Evolutionary conservation across 352 stramenopile species (phyloP), one percentile per base, ranked within the genome.

Genomic region (Albugo candida): DNA sequence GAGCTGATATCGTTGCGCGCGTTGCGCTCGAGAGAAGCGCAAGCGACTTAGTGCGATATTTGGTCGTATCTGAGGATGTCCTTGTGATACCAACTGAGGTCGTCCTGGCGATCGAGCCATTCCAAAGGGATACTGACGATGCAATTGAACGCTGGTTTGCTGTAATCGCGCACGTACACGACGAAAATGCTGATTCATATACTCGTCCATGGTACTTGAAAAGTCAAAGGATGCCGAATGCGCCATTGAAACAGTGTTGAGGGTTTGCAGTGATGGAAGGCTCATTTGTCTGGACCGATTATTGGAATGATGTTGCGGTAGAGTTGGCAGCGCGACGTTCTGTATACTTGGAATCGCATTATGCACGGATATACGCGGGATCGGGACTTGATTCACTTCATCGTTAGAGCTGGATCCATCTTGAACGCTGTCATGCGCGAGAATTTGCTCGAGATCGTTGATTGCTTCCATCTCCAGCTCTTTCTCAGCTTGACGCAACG

Each of bases 21-120:
- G 69, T 46, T 91, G 77, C 38, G 74, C 81, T 19, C 70, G 59
- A 39, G 77, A 84, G 36, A 83, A 81, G 13, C 74, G 61, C 36
- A 70, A 87, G 44, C 75, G 67, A 57, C 74, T 87, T 24, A 84
- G 60, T 37, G 77, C 77, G 36, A 91, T 91, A 56, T 87, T 86
- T 17, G 77, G 77, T 31, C 77, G 74, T 44, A 91, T 86, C 47
- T 84, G 77, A 12, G 77, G 64, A 41, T 59, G 64, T 35, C 55
- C 63, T 17, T 54, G 63, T 55, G 65, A 67, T 16, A 57, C 60
- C 47, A 5, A 31, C 44, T 37, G 54, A 48, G 19, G 55, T n/a
- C 56, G 36, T 2, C 55, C 48, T 41, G 46, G 62, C 2, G 57
- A 52, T 8, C 63, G 41, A 5, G 53, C 52, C 0, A 53, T 52